Percentiles rank a stretch among this genome's conserved stretches.
phyloP scores from a whole-genome alignment of 768 basidiomycete genomes.

The Clavulina sp. region DNA sequence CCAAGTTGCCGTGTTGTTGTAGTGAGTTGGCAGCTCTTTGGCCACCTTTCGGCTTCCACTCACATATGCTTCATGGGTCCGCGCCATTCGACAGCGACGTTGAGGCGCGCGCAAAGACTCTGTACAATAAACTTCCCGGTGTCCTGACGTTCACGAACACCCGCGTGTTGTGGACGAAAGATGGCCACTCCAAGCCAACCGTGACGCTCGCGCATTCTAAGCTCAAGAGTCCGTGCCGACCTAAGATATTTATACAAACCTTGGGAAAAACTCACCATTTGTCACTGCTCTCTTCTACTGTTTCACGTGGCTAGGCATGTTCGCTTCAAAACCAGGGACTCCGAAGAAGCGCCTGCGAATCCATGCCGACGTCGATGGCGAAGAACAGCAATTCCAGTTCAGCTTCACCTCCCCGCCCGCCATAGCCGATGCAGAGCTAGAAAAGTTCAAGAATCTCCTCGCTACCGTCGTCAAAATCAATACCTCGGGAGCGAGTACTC shows the following conservation, averaged over 20 bases:
- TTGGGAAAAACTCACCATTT: too few species aligned
- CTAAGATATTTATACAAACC: background rate
- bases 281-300: too few species aligned
- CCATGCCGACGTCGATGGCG: constrained; percentile 46
- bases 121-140: constrained; percentile 71
- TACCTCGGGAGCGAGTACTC: too few species aligned
- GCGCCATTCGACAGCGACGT: too few species aligned
- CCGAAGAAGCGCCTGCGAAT: constrained; percentile 66
- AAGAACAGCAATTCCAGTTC: constrained; percentile 58
- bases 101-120: constrained; percentile 35
- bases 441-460: constrained; percentile 65
- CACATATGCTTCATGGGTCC: too few species aligned
- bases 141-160: constrained; percentile 55
- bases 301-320: constrained; percentile 43
- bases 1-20: too few species aligned
- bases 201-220: constrained; percentile 45
- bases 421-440: constrained; percentile 51
- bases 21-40: too few species aligned
- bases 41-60: too few species aligned
- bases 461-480: constrained; percentile 63
- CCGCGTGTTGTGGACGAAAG: constrained; percentile 66
- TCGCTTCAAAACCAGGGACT: constrained; percentile 72
- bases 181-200: constrained; percentile 44
- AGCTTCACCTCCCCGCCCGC: constrained; percentile 53
- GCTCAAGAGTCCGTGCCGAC: constrained; percentile 50